Evolutionary conservation across 2,329 filamentous ascomycete genomes (phyloP).

Genomic region (Blastomyces silverae): DNA sequence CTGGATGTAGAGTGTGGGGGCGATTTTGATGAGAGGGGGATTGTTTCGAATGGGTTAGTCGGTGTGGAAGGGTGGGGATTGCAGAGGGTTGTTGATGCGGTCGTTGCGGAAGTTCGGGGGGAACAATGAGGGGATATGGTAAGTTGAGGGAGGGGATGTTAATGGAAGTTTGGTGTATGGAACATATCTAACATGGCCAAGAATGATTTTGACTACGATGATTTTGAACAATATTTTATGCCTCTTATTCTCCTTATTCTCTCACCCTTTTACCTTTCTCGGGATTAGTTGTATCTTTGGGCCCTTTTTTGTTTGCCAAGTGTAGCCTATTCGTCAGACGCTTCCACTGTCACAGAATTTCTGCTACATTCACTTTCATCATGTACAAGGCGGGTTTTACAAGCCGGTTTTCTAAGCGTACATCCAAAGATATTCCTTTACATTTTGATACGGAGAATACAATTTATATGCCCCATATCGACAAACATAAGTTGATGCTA

Average conservation of each 20-base stretch:
- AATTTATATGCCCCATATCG: too few relatives aligned
- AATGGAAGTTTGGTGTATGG: neutral
- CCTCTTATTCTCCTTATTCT: too few relatives aligned
- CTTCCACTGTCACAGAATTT: neutral
- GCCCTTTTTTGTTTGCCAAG: neutral
- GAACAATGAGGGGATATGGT: neutral
- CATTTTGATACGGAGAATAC: too few relatives aligned
- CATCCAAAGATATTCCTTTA: too few relatives aligned
- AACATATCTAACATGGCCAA: too few relatives aligned
- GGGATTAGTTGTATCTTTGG: neutral
- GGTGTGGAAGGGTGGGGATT: conserved; percentile 1
- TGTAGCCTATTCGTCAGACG: neutral
- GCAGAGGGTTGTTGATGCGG: conserved; percentile 11
- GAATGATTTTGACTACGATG: neutral
- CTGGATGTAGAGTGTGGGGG: conserved; percentile 17
- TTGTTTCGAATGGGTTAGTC: conserved; percentile 17
- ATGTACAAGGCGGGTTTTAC: neutral
- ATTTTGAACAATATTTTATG: neutral
- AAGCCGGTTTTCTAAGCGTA: neutral
- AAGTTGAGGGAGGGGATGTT: neutral
- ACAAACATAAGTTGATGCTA: neutral
- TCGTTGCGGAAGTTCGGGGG: neutral
- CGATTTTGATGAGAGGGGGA: conserved; percentile 19
- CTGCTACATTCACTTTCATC: neutral
- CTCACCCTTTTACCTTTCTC: too few relatives aligned